These are phyloP conservation scores for Gamsiella multidivaricata DNA, from an alignment of 192 early-diverging fungal genomes.

Conservation along the genomic window DNA sequence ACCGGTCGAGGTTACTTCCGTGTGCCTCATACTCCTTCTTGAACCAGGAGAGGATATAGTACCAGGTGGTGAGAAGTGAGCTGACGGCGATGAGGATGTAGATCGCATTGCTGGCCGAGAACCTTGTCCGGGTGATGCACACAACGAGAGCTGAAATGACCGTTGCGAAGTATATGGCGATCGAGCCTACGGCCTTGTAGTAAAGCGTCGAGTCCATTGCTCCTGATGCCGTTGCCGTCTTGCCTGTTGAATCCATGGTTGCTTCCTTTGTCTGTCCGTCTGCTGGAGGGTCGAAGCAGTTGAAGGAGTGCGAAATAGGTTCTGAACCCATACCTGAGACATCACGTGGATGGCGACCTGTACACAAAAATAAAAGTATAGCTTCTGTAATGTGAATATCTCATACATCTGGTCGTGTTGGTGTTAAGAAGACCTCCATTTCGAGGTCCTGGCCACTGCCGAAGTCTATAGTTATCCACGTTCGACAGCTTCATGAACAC, in stretches of 20 bases:
- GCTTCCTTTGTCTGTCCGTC: too few species aligned
- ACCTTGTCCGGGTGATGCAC: constrained; percentile 41
- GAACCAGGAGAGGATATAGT: constrained; percentile 46
- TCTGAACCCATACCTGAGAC: too few species aligned
- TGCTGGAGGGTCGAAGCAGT: too few species aligned
- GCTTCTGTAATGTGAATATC: too few species aligned
- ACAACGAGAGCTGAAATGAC: constrained; percentile 45
- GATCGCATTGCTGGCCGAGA: constrained; percentile 36
- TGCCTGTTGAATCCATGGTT: not conserved
- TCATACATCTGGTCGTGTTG: too few species aligned
- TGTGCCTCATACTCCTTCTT: constrained; percentile 31
- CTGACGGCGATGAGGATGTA: constrained; percentile 40
- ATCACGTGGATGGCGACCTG: too few species aligned
- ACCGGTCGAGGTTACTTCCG: constrained; percentile 36
- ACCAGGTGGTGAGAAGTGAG: constrained; percentile 47
- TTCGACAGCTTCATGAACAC: too few species aligned
- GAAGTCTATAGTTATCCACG: too few species aligned
- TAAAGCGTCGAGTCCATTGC: constrained; percentile 24
- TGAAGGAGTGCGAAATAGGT: too few species aligned
- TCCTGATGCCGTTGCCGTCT: constrained; percentile 1
- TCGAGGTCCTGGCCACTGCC: too few species aligned
- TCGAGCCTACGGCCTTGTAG: constrained; percentile 51
- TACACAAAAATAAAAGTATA: too few species aligned
- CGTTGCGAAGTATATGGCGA: constrained; percentile 43
- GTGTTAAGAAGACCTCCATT: too few species aligned